Evolutionary conservation across 306 rosid species (phyloP), one percentile per base, ranked within the genome.

Genomic region (Dryas octopetala): DNA sequence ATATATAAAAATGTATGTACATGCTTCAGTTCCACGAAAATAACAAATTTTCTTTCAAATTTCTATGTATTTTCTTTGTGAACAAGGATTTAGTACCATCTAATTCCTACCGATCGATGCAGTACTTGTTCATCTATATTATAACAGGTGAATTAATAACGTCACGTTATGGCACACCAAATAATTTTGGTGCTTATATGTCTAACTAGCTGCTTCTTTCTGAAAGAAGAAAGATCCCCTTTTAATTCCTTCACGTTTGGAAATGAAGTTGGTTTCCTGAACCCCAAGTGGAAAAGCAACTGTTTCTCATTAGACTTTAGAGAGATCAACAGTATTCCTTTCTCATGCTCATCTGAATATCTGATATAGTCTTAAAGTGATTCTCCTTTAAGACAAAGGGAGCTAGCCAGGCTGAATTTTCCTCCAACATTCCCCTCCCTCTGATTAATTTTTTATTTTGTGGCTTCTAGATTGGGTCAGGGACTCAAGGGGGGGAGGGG

Each of bases 401-500:
- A 23, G 19, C 60, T 3, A 0, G 4, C 9, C 12, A 23, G 12
- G 12, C n/a, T 5, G 16, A 49, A 59, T 67, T 74, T 41, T 28
- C 59, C 62, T 50, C 77, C 61, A 66, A 48, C 67, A 16, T 73
- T 53, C 81, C 81, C 16, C 52, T 73, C 54, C 26, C 17, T 26
- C 11, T 10, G 49, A 32, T 32, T 32, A 32, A 32, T 68, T 68
- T 61, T 54, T 64, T 23, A 9, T 38, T 55, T 46, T 5, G 28
- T 40, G 59, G 66, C 49, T 70, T 75, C 55, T 71, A 63, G 68
- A 80, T 32, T 50, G 66, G 58, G 66, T n/a, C 74, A 1, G 55
- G 11, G 69, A 40, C 38, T 32, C 38, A 1, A 1, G 38, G 38
- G 38, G 38, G 55, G 11, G 69, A 26, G 14, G 74, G 78, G 60